Conservation (phyloP, 2,329 filamentous ascomycete species). For the Thielaviopsis populi region DNA sequence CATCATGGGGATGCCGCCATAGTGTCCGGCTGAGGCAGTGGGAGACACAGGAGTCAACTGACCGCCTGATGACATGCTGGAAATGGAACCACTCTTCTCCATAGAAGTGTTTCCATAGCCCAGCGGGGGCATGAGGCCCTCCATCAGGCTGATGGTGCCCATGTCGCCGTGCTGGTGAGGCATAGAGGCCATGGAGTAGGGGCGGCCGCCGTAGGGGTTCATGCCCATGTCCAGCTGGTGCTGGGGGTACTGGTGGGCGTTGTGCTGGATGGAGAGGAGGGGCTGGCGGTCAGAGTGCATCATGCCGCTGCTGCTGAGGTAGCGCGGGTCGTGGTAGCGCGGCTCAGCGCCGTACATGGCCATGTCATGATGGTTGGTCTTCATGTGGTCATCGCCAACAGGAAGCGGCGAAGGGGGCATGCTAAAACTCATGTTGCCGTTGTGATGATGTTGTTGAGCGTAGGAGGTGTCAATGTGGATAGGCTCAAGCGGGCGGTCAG, state of each 20-base stretch:
- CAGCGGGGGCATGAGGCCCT: background rate
- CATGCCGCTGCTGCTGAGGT: background rate
- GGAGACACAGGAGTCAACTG: constrained; percentile 12
- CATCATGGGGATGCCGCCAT: background rate
- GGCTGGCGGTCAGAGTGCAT: constrained; percentile 7
- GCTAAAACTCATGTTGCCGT: constrained; percentile 10
- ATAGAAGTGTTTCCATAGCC: constrained; percentile 8
- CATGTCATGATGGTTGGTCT: constrained; percentile 7
- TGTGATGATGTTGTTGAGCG: background rate
- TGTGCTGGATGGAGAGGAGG: constrained; percentile 7
- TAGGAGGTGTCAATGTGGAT: constrained; percentile 12
- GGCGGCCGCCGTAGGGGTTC: constrained; percentile 7
- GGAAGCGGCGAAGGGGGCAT: constrained; percentile 12
- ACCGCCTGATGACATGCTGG: constrained; percentile 11
- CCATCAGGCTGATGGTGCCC: background rate
- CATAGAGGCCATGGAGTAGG: constrained; percentile 9
- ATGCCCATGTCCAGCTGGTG: constrained; percentile 11
- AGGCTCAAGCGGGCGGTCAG: constrained; percentile 23
- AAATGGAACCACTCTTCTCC: constrained; percentile 11
- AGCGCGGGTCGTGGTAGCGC: constrained; percentile 7
- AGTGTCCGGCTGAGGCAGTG: constrained; percentile 4
- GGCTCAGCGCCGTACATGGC: constrained; percentile 9
- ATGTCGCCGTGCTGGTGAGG: background rate
- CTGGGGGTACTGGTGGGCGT: constrained; percentile 10
- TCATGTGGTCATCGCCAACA: background rate